Conservation (phyloP, 371 early-diverging fungal genomes). For the Rhizopus stolonifer region DNA sequence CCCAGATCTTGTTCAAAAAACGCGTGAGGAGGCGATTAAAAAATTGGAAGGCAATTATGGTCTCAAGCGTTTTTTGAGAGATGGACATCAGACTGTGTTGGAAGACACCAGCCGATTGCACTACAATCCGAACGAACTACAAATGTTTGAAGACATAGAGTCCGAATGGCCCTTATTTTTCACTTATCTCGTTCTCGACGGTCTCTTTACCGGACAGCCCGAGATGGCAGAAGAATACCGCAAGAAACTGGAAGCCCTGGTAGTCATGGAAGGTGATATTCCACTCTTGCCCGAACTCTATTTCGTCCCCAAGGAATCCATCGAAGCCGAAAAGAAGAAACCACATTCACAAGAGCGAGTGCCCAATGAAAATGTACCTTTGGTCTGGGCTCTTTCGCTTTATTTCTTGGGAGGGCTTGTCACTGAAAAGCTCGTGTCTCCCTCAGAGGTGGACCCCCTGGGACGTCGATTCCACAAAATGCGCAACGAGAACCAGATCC, state of each 20-base stretch:
- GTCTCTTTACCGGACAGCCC: conserved; percentile 67
- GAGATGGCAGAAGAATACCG: conserved; percentile 72
- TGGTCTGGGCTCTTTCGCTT: conserved; percentile 88
- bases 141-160: conserved; percentile 83
- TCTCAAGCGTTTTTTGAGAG: conserved; percentile 83
- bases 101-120: conserved; percentile 78
- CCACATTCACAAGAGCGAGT: conserved; percentile 74
- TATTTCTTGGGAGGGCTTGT: conserved; percentile 77
- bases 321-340: conserved; percentile 72
- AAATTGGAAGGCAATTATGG: conserved; percentile 86
- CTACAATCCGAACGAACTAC: conserved; percentile 81
- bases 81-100: conserved; percentile 85
- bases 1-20: conserved; percentile 58
- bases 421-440: conserved; percentile 69
- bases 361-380: conserved; percentile 84
- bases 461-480: conserved; percentile 65
- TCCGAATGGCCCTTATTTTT: conserved; percentile 93
- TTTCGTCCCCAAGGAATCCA: conserved; percentile 69
- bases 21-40: conserved; percentile 71
- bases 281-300: conserved; percentile 81
- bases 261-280: conserved; percentile 52
- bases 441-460: conserved; percentile 84
- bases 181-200: conserved; percentile 85
- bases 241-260: conserved; percentile 61
- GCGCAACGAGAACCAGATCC: conserved; percentile 62